Evolutionary conservation across 1,284 basidiomycete genomes (phyloP).

Genomic region (Mycosarcoma mackinlayi): DNA sequence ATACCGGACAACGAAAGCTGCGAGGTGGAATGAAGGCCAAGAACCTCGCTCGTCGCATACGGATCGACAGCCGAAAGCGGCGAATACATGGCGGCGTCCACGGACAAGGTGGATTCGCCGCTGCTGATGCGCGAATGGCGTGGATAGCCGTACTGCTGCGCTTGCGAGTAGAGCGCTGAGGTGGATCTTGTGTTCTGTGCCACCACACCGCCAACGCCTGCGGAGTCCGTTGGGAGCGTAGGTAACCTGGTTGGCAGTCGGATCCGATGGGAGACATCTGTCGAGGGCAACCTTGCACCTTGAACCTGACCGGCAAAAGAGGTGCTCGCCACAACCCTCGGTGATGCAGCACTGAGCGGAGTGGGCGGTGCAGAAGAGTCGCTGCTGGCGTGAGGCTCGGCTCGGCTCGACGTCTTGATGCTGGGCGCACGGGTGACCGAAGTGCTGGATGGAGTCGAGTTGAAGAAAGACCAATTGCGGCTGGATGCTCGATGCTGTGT

Average conservation of each 20-base stretch:
- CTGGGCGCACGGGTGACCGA: constrained; percentile 35
- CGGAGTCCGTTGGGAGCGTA: constrained; percentile 23
- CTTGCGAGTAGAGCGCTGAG: constrained; percentile 24
- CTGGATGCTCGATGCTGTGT: constrained; percentile 14
- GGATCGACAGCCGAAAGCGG: constrained; percentile 32
- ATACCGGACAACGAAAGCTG: constrained; percentile 43
- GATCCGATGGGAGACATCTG: constrained; percentile 19
- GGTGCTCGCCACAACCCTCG: constrained; percentile 1
- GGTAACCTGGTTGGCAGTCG: constrained; percentile 35
- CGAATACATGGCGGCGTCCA: constrained; percentile 26
- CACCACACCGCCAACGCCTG: constrained; percentile 2
- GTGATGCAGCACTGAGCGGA: constrained; percentile 10
- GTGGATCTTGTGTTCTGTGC: constrained; percentile 17
- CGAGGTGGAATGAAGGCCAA: constrained; percentile 38
- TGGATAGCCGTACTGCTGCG: constrained; percentile 18
- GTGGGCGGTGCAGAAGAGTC: constrained; percentile 11
- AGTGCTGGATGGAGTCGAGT: constrained; percentile 23
- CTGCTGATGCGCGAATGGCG: constrained; percentile 41
- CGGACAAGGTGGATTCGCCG: constrained; percentile 28
- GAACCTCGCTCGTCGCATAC: constrained; percentile 11
- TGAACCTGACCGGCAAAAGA: constrained; percentile 13
- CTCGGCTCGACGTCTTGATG: constrained; percentile 28
- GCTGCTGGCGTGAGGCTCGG: constrained; percentile 6
- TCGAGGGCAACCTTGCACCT: constrained; percentile 21
- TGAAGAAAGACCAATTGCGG: constrained; percentile 61